Conservation (phyloP, 192 early-diverging fungal species). For the Endogone sp. region DNA sequence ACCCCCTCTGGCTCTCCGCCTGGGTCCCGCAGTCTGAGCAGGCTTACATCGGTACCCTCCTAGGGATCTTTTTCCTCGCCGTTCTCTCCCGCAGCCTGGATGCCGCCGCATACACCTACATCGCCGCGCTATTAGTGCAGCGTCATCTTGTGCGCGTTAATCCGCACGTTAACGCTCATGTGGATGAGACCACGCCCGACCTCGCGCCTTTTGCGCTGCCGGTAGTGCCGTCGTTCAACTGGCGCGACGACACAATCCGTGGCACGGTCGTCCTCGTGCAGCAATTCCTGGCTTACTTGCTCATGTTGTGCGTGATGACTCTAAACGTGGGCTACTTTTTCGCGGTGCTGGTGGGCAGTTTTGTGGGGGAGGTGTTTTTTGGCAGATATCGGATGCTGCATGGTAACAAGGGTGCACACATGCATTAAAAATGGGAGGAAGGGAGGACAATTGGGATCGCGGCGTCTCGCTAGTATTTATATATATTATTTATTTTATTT, state of each 20-base stretch:
- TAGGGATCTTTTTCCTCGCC: constrained; percentile 42
- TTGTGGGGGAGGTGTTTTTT: constrained; percentile 49
- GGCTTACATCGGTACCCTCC: constrained; percentile 40
- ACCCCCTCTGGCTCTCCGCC: constrained; percentile 35
- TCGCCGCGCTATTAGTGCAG: constrained; percentile 10
- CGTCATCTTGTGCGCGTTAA: too few relatives aligned
- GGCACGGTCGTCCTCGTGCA: constrained; percentile 33
- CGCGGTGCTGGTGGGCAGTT: constrained; percentile 38
- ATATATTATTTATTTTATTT: too few relatives aligned
- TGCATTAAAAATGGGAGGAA: too few relatives aligned
- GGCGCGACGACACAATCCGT: constrained; percentile 38
- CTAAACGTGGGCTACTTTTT: constrained; percentile 46
- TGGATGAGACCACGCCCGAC: neutral
- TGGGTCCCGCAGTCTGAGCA: constrained; percentile 39
- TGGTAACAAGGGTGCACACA: too few relatives aligned
- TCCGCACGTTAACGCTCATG: too few relatives aligned
- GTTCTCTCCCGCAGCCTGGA: constrained; percentile 34
- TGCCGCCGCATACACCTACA: constrained; percentile 36
- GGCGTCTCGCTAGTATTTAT: too few relatives aligned
- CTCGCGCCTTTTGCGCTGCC: constrained; percentile 15
- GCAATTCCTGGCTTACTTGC: constrained; percentile 37
- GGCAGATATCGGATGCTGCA: constrained; percentile 40
- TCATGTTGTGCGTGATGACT: constrained; percentile 54
- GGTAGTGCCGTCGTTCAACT: constrained; percentile 35
- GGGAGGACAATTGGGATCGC: too few relatives aligned